phyloP scores from a whole-genome alignment of 192 early-diverging fungal genomes.

The Phycomyces blakesleeanus region DNA sequence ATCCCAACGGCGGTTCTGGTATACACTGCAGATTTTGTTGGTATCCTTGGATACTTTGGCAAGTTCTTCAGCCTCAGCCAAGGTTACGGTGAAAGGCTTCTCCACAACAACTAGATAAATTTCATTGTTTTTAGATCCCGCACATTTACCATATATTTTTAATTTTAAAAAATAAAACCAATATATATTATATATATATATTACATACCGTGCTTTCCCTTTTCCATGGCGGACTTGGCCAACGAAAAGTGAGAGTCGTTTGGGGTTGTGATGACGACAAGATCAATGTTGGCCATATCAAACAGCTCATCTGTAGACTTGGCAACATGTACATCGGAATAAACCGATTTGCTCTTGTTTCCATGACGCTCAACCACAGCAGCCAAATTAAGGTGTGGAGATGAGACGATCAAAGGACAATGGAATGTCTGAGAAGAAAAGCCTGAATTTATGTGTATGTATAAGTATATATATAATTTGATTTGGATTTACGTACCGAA shows the following conservation, averaged over 20 bases:
- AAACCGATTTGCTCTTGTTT: conserved; percentile 38
- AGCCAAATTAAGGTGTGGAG: conserved; percentile 44
- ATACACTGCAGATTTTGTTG: conserved; percentile 60
- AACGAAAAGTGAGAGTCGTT: conserved; percentile 62
- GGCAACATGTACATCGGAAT: conserved; percentile 48
- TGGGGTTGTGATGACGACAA: conserved; percentile 74
- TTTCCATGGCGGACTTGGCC: conserved; percentile 50
- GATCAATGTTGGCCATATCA: conserved; percentile 47
- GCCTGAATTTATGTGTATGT: conserved; percentile 16
- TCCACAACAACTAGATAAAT: conserved; percentile 57
- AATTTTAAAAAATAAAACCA: not conserved
- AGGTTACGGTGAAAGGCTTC: conserved; percentile 71
- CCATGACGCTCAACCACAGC: conserved; percentile 57
- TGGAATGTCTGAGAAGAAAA: conserved; percentile 53
- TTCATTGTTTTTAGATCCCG: no score
- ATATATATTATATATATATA: not conserved
- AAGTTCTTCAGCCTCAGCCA: conserved; percentile 56
- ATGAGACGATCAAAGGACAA: conserved; percentile 56
- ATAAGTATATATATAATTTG: not conserved
- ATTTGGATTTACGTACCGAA: conserved; percentile 57
- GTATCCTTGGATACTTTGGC: conserved; percentile 53
- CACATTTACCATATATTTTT: not conserved
- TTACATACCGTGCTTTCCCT: conserved; percentile 58
- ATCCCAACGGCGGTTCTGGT: conserved; percentile 80
- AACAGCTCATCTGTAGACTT: conserved; percentile 54